Conservation (phyloP, 1,284 basidiomycete species). For the Sphaerobolus stellatus region DNA sequence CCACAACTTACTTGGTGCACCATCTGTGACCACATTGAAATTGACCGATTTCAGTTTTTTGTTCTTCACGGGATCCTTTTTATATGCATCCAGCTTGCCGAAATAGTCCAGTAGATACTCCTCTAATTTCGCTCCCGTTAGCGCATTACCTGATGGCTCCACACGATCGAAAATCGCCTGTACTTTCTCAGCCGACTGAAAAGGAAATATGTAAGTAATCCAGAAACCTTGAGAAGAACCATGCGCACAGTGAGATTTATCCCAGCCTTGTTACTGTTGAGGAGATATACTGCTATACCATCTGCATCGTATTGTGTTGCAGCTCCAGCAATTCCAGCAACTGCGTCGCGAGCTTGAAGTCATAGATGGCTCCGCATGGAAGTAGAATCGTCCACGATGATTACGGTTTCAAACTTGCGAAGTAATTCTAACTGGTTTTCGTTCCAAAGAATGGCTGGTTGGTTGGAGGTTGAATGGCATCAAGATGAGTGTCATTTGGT, state of each 20-base stretch:
- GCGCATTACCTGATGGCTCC: conserved; percentile 44
- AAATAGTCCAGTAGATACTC: conserved; percentile 46
- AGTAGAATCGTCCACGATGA: conserved; percentile 57
- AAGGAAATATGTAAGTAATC: background rate
- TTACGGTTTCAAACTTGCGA: conserved; percentile 40
- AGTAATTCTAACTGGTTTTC: conserved; percentile 6
- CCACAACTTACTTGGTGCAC: conserved; percentile 47
- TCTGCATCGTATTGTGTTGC: conserved; percentile 46
- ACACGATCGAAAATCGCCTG: conserved; percentile 44
- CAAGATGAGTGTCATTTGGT: too few relatives aligned
- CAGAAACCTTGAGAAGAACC: too few relatives aligned
- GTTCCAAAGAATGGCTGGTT: too few relatives aligned
- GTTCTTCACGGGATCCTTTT: conserved; percentile 8
- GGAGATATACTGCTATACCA: conserved; percentile 52
- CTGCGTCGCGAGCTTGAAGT: conserved; percentile 46
- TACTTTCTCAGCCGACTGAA: conserved; percentile 33
- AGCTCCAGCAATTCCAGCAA: conserved; percentile 41
- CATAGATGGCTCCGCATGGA: conserved; percentile 53
- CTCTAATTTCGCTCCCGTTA: conserved; percentile 50
- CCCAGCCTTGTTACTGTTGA: conserved; percentile 38
- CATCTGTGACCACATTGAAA: conserved; percentile 63
- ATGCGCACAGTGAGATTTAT: conserved; percentile 36
- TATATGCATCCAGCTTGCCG: conserved; percentile 45
- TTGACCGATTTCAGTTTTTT: conserved; percentile 49
- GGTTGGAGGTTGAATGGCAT: too few relatives aligned